Evolutionary conservation across 2,329 filamentous ascomycete genomes (phyloP).

Genomic region (Rasamsonia emersonii): DNA sequence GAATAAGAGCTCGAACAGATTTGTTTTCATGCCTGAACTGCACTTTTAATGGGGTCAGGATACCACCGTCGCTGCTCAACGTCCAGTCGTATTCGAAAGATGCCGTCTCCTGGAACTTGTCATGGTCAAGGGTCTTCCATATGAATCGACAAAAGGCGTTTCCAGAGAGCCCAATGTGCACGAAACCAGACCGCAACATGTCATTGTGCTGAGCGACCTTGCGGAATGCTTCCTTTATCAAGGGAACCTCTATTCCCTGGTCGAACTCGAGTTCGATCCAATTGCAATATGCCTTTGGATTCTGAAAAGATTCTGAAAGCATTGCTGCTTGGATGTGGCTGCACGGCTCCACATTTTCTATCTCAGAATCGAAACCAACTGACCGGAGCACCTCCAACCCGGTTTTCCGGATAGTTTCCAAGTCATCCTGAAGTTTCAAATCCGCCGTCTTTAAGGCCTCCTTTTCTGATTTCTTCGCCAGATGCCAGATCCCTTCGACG

Average conservation of each 20-base stretch:
- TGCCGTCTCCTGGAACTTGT: constrained; percentile 38
- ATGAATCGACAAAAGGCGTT: constrained; percentile 54
- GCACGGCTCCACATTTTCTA: constrained; percentile 47
- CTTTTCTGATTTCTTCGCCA: constrained; percentile 20
- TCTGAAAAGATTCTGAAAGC: constrained; percentile 62
- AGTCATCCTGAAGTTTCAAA: constrained; percentile 8
- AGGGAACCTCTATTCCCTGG: constrained; percentile 19
- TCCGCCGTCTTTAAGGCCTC: constrained; percentile 7
- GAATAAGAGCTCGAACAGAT: constrained; percentile 34
- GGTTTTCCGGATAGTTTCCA: constrained; percentile 16
- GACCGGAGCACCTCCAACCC: constrained; percentile 36
- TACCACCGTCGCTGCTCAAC: constrained; percentile 22
- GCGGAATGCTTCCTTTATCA: constrained; percentile 44
- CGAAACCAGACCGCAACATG: constrained; percentile 67
- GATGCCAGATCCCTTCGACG: constrained; percentile 28
- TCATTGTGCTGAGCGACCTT: constrained; percentile 49
- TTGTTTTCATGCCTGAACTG: constrained; percentile 38
- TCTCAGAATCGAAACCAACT: constrained; percentile 12
- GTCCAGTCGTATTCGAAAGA: constrained; percentile 32
- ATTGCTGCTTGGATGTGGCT: constrained; percentile 70
- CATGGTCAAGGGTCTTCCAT: constrained; percentile 45
- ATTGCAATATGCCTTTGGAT: constrained; percentile 64
- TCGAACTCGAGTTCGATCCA: constrained; percentile 59
- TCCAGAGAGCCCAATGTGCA: constrained; percentile 35
- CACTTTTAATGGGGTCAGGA: constrained; percentile 55